phyloP scores from a whole-genome alignment of 2,329 filamentous ascomycete species.

The Verticillium nubilum region DNA sequence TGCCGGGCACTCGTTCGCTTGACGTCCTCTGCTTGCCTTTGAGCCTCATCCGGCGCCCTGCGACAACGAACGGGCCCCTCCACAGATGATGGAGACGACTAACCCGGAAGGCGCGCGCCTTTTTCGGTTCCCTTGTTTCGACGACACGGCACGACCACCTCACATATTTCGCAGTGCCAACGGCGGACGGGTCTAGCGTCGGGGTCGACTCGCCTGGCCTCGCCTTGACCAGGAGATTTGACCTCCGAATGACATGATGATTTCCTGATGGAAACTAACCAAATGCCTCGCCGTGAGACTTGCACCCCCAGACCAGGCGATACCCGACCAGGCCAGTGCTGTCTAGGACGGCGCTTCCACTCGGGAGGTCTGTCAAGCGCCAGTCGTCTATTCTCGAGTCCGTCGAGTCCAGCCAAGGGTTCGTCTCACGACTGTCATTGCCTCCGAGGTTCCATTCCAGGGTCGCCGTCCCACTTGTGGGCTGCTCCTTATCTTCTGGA shows the following conservation, averaged over 20 bases:
- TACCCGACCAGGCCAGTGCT: neutral
- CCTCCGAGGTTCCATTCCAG: neutral
- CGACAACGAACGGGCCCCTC: neutral
- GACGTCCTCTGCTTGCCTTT: neutral
- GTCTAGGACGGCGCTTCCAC: too few relatives aligned
- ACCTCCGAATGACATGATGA: neutral
- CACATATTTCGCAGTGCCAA: neutral
- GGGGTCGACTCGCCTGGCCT: neutral
- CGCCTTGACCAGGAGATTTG: neutral
- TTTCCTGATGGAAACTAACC: neutral
- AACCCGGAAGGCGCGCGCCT: neutral
- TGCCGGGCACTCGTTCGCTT: neutral
- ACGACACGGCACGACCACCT: neutral
- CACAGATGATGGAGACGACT: neutral
- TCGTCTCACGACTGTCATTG: neutral
- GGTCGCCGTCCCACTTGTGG: neutral
- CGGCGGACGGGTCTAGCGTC: neutral
- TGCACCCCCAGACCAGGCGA: neutral
- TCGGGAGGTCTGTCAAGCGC: neutral
- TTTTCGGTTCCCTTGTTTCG: neutral
- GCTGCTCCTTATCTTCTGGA: neutral
- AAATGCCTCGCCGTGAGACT: neutral
- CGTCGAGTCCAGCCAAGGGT: too few relatives aligned
- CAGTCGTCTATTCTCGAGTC: too few relatives aligned
- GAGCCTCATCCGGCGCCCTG: constrained; percentile 1